Base-by-base conservation (phyloP, 495 filamentous ascomycete genomes). In the Daldinia bambusicola region DNA sequence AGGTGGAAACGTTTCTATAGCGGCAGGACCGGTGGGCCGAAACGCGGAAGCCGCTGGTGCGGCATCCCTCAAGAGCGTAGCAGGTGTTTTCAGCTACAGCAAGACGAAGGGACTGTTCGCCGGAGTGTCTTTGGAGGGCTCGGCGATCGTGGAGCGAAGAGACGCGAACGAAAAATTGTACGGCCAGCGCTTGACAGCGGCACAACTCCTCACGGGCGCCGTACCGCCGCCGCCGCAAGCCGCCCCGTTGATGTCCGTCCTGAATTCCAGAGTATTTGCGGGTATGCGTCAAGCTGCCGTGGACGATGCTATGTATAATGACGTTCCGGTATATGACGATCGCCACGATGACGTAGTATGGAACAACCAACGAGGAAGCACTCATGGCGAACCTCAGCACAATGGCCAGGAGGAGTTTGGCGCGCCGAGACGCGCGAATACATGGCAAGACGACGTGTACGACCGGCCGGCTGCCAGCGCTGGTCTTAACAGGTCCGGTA, bases 121-220 rank as follows among this genome's bases (percentile, higher is more conserved):
- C 2, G 95, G 95, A 75, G 95, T 99, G 52, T 95, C 91, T 70
- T 82, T 99, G 68, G 95, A 99, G 80, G 95, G 95, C 14, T 92
- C 90, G 53, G 93, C 90, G 59, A 88, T 99, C 40, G 89, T 97
- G 57, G 96, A 98, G 81, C 89, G 95, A 63, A 91, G 92, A 77
- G 95, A 99, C 81, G 95, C 96, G 62, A 99, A 99, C 74, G 91
- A 95, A 80, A 98, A 97, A 79, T 86, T 99, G 55, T 99, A 99
- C 81, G 92, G 92, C 60, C 88, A 88, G 71, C 87, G 88, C 26
- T 86, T 92, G 74, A 92, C 92, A 10, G 95, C 95, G n/a, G 80
- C 80, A 61, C 89, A 95, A 76, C 87, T 98, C 38, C 90, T 99
- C 6, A 86, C 86, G 13, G 95, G 95, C 32, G 81, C 82, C 12